A percentile compares a stretch with the other conserved stretches of the same genome.
Conservation (phyloP, 2,329 filamentous ascomycete species). For the Ophiosphaerella korrae region DNA sequence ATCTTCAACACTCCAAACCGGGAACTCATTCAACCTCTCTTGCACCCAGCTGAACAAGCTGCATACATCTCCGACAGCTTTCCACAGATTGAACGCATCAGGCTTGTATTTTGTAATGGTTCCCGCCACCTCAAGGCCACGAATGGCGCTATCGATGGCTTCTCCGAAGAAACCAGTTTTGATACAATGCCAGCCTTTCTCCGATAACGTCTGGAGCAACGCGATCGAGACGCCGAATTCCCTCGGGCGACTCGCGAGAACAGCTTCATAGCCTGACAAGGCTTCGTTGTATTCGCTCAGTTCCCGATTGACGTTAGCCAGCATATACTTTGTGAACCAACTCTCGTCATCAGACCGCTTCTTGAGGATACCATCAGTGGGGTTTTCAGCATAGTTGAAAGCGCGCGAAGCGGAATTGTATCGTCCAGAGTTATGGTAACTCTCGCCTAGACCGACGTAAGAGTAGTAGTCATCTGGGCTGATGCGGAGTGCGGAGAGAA, state of each 20-base stretch:
- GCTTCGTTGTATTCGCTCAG: slow-evolving; percentile 88
- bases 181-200: slow-evolving; percentile 76
- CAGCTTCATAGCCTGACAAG: slow-evolving; percentile 74
- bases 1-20: slow-evolving; percentile 60
- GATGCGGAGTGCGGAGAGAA: slow-evolving; percentile 85
- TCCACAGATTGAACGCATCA: slow-evolving; percentile 93
- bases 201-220: slow-evolving; percentile 83
- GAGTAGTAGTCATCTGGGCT: slow-evolving; percentile 89
- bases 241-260: slow-evolving; percentile 68
- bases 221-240: slow-evolving; percentile 90
- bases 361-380: slow-evolving; percentile 66
- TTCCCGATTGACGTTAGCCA: slow-evolving; percentile 92
- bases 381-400: slow-evolving; percentile 79
- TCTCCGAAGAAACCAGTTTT: slow-evolving; percentile 88
- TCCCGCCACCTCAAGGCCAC: slow-evolving; percentile 71
- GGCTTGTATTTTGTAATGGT: slow-evolving; percentile 65
- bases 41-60: slow-evolving; percentile 82
- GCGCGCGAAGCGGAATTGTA: slow-evolving; percentile 94
- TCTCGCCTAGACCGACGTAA: slow-evolving; percentile 96
- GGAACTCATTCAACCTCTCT: slow-evolving; percentile 67
- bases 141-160: slow-evolving; percentile 70
- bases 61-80: slow-evolving; percentile 85
- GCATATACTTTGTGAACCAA: slow-evolving; percentile 97
- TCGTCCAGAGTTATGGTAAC: slow-evolving; percentile 90
- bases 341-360: slow-evolving; percentile 67